Evolutionary conservation across 176 grass and related monocot genomes (phyloP), one percentile per base, ranked within the genome.

Genomic region (Leersia perrieri): DNA sequence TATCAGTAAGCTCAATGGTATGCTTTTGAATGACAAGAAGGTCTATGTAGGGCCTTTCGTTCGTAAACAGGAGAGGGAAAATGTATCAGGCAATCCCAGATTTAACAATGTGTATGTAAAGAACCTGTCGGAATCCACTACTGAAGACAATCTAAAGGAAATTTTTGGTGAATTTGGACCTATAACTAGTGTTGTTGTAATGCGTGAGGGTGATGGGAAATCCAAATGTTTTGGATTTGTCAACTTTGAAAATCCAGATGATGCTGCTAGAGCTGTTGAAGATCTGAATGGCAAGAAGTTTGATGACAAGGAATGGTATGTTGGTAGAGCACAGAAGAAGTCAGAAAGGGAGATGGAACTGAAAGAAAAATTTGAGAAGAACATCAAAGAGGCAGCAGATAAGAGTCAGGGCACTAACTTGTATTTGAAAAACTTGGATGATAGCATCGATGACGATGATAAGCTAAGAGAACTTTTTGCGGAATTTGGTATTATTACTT

Each of bases 21-120:
- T 93, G 91, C 85, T 93, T 73, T 55, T 93, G 49, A 93, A 93
- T 44, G 91, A 90, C 76, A 93, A 93, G 62, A 80, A 80, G 31
- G 91, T 93, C 34, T 93, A 82, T 85, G 91, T 93, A 64, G 91
- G 91, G 32, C 91, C 91, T 26, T 93, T 93, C n/a, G 70, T 93
- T 38, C 84, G 91, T 32, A 93, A 88, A 36, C 88, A 93, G 53
- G 91, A 93, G 70, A 89, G 91, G 58, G 85, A 88, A 13, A 94
- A 90, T 72, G 84, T 74, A 58, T 55, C 63, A 26, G 81, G 76
- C 28, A 84, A 83, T 42, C 35, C 72, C 39, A 93, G 86, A 66
- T 93, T 93, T 49, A 90, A 85, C 73, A 93, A 93, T 67, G 85
- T 93, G 7, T 93, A 82, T 33, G 91, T 93, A 49, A 93, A 93